Percentiles rank a stretch among this genome's conserved stretches.
Evolutionary conservation across 140 eudicot genomes (phyloP).

Genomic region (Ambrosia hybrid): DNA sequence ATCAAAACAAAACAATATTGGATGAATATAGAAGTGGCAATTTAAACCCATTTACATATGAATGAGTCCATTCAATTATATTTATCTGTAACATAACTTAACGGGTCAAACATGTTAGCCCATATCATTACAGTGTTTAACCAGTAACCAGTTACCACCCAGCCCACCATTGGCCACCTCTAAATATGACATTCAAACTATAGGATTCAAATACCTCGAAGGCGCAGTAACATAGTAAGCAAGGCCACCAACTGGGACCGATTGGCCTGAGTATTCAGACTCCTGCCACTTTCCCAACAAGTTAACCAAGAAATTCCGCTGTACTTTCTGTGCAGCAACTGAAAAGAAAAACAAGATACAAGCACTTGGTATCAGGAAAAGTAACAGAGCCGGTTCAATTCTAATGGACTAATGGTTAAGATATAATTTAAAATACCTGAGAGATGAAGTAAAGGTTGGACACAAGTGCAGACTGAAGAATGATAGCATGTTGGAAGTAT

Average conservation of each 20-base stretch:
- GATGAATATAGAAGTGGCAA: background rate
- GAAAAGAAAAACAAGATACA: background rate
- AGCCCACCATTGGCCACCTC: background rate
- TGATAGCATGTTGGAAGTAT: constrained; percentile 23
- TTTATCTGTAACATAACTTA: background rate
- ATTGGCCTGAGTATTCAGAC: constrained; percentile 21
- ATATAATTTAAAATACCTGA: constrained; percentile 1
- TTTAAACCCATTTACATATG: background rate
- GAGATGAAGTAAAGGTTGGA: constrained; percentile 21
- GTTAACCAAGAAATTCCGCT: constrained; percentile 21
- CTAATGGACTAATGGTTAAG: no score
- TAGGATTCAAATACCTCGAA: constrained; percentile 7
- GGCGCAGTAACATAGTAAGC: constrained; percentile 23
- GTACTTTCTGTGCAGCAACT: constrained; percentile 22
- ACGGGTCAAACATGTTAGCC: background rate
- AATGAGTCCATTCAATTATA: background rate
- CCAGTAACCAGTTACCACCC: background rate
- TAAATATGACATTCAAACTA: background rate
- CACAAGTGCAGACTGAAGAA: constrained; percentile 23
- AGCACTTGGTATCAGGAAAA: background rate
- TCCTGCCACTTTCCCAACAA: constrained; percentile 23
- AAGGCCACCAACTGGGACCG: constrained; percentile 24
- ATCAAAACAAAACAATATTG: background rate
- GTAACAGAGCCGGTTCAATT: background rate
- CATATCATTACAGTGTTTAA: background rate